Evolutionary conservation across 306 rosid genomes (phyloP).

Genomic region (Medicago lupulina): DNA sequence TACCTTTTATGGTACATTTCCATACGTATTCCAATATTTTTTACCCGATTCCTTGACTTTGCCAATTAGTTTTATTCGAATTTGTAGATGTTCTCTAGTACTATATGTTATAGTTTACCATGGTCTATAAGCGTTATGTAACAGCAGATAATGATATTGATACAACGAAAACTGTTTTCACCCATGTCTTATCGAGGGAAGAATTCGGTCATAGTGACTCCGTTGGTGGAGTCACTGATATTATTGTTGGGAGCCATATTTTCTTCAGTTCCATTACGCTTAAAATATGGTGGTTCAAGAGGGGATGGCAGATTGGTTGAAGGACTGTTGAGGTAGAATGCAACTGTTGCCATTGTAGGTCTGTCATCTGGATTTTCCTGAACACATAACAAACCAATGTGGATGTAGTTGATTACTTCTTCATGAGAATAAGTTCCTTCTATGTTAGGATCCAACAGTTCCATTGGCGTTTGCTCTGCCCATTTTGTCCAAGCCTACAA

Average conservation of each 20-base stretch:
- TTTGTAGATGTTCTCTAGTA: not conserved
- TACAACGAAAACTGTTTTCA: too few relatives aligned
- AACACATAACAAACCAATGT: slow-evolving; percentile 55
- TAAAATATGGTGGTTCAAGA: slow-evolving; percentile 37
- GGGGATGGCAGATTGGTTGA: slow-evolving; percentile 44
- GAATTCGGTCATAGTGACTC: too few relatives aligned
- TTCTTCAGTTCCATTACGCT: slow-evolving; percentile 4
- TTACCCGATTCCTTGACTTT: too few relatives aligned
- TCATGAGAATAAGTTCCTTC: slow-evolving; percentile 36
- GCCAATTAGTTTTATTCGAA: not conserved
- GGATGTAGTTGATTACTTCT: slow-evolving; percentile 55
- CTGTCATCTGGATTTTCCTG: slow-evolving; percentile 57
- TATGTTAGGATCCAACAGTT: slow-evolving; percentile 45
- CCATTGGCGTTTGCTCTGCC: slow-evolving; percentile 43
- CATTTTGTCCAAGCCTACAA: slow-evolving; percentile 58
- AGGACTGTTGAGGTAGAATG: slow-evolving; percentile 45
- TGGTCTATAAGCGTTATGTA: not conserved
- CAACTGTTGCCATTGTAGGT: slow-evolving; percentile 52
- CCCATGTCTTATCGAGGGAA: too few relatives aligned
- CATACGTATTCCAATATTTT: not conserved
- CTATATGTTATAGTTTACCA: not conserved
- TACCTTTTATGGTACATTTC: not conserved
- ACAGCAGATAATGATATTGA: not conserved
- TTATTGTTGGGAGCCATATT: not conserved
- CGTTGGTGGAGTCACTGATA: slow-evolving; percentile 29